Conservation (phyloP, 2,329 filamentous ascomycete species). For the Fusarium redolens region DNA sequence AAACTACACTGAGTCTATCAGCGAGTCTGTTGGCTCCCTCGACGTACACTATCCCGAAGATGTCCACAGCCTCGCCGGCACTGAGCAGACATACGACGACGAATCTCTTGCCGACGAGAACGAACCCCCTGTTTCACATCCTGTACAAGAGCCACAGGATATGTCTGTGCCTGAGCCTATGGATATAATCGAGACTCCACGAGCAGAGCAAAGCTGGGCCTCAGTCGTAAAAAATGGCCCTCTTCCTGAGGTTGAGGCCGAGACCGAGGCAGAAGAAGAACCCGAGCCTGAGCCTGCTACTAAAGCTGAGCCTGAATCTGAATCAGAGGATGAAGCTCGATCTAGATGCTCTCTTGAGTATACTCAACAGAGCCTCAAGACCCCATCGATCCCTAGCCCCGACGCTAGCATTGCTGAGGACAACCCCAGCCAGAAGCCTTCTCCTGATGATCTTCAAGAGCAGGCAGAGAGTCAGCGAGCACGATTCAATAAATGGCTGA, state of each 20-base stretch:
- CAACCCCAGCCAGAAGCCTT: conserved; percentile 11
- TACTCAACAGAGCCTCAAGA: conserved; percentile 60
- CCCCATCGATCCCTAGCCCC: conserved; percentile 55
- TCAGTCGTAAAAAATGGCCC: conserved; percentile 31
- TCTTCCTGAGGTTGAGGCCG: conserved; percentile 25
- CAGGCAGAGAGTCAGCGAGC: conserved; percentile 13
- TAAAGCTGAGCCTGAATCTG: conserved; percentile 47
- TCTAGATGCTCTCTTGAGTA: conserved; percentile 59
- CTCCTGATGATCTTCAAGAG: conserved; percentile 15
- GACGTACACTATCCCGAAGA: conserved; percentile 63
- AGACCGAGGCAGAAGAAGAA: conserved; percentile 17
- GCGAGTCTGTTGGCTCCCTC: conserved; percentile 63
- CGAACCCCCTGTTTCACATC: conserved; percentile 31
- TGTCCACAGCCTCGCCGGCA: conserved; percentile 62
- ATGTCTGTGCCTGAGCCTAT: conserved; percentile 19
- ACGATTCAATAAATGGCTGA: conserved; percentile 24
- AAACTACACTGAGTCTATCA: conserved; percentile 59
- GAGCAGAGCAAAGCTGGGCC: conserved; percentile 25
- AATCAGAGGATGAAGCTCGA: conserved; percentile 56
- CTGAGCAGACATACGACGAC: conserved; percentile 61
- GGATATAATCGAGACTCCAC: conserved; percentile 14
- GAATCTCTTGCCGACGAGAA: conserved; percentile 52
- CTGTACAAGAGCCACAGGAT: conserved; percentile 14
- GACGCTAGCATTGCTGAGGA: conserved; percentile 49
- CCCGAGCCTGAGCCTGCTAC: conserved; percentile 12